These are phyloP conservation scores for Amphicarpaea edgeworthii DNA, from an alignment of 306 rosid species.

Conservation along the genomic window DNA sequence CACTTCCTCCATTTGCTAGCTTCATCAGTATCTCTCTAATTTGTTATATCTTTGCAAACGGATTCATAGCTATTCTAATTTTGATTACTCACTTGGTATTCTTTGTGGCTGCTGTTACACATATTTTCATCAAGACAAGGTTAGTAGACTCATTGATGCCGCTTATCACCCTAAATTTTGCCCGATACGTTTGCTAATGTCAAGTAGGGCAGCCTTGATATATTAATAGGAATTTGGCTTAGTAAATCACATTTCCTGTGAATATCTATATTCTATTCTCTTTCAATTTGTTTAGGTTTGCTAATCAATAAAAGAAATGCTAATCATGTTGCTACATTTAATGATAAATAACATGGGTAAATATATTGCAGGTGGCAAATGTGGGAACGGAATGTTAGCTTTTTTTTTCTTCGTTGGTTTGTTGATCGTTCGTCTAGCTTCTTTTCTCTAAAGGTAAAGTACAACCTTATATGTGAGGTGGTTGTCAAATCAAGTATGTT, in stretches of 20 bases:
- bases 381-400: constrained; percentile 58
- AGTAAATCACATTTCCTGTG: constrained; percentile 26
- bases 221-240: constrained; percentile 31
- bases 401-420: constrained; percentile 56
- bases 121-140: constrained; percentile 88
- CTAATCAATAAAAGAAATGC: constrained; percentile 26
- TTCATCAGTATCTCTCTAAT: constrained; percentile 72
- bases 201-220: constrained; percentile 6
- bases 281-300: constrained; percentile 16
- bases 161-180: constrained; percentile 29
- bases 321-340: background rate
- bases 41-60: constrained; percentile 89
- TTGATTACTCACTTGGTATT: constrained; percentile 78
- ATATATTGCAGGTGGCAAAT: constrained; percentile 80
- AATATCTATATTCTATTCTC: constrained; percentile 43
- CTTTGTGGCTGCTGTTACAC: constrained; percentile 78
- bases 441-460: constrained; percentile 77
- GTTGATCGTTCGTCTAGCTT: constrained; percentile 57
- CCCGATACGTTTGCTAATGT: constrained; percentile 23
- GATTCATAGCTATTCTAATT: constrained; percentile 66
- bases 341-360: constrained; percentile 41
- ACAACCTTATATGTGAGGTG: constrained; percentile 21
- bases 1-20: constrained; percentile 75
- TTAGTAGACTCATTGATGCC: constrained; percentile 49
- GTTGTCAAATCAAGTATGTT: constrained; percentile 32